These are phyloP conservation scores for Nothophytophthora sp. DNA, from an alignment of 352 stramenopile species.

Conservation along the genomic window DNA sequence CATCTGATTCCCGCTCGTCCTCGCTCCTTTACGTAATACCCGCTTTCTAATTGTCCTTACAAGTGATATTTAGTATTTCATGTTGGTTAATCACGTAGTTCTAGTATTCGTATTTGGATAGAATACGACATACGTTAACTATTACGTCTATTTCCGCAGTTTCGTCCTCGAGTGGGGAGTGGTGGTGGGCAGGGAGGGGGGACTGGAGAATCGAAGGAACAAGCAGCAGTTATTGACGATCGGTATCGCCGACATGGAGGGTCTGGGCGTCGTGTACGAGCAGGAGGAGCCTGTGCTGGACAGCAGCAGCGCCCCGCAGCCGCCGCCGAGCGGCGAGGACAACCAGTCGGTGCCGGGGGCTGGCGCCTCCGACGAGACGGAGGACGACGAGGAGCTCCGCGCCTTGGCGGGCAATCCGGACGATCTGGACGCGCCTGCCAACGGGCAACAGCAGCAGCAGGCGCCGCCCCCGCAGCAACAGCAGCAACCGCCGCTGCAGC, in stretches of 20 bases:
- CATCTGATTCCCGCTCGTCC: too few species aligned
- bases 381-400: conserved; percentile 76
- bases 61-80: too few species aligned
- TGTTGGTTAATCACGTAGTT: not conserved
- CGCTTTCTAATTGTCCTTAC: too few species aligned
- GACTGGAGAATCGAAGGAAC: conserved; percentile 18
- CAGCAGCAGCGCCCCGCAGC: conserved; percentile 7
- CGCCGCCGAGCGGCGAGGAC: conserved; percentile 2
- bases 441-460: conserved; percentile 18
- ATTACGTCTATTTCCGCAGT: not conserved
- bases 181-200: conserved; percentile 18
- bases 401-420: conserved; percentile 65
- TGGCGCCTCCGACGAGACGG: conserved; percentile 9
- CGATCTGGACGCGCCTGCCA: conserved; percentile 22
- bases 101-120: not conserved
- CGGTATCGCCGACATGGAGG: conserved; percentile 48
- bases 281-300: conserved; percentile 58
- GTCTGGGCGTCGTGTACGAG: conserved; percentile 76
- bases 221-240: conserved; percentile 21
- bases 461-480: conserved; percentile 20
- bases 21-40: too few species aligned
- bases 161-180: conserved; percentile 5
- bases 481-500: conserved; percentile 22
- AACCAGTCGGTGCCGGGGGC: not conserved
- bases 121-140: not conserved